Percentiles rank a stretch among this genome's conserved stretches.
Evolutionary conservation across 345 rosid species (phyloP).

Genomic region (Raphanus raphanistrum): DNA sequence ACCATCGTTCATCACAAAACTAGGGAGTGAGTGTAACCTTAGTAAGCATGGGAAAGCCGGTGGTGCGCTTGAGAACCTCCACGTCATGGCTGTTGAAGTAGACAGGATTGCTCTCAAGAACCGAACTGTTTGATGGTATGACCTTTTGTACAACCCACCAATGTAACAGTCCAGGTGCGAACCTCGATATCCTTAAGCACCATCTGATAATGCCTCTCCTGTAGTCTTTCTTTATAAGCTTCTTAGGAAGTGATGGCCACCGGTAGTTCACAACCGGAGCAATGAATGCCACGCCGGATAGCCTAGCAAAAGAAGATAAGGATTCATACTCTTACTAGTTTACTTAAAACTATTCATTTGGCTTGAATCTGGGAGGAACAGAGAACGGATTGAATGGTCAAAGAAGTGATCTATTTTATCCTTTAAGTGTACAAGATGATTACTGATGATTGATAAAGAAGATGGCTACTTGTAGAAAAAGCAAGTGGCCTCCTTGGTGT

Average conservation of each 20-base stretch:
- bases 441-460: neutral
- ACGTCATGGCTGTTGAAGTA: constrained; percentile 68
- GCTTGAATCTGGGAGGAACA: constrained; percentile 1
- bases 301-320: constrained; percentile 45
- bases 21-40: constrained; percentile 43
- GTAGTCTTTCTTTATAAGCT: constrained; percentile 55
- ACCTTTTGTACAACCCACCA: constrained; percentile 80
- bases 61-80: constrained; percentile 56
- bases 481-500: neutral
- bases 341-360: neutral
- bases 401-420: neutral
- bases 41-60: constrained; percentile 85
- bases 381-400: constrained; percentile 15
- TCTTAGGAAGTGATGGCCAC: constrained; percentile 79
- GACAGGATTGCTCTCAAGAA: constrained; percentile 56
- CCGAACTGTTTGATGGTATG: constrained; percentile 55
- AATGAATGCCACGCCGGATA: constrained; percentile 73
- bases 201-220: constrained; percentile 52
- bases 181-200: constrained; percentile 56
- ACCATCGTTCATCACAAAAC: too few relatives aligned
- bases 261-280: constrained; percentile 74
- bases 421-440: constrained; percentile 9
- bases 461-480: constrained; percentile 1
- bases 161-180: constrained; percentile 63
- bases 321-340: neutral